Conservation (phyloP, 148 eudicot genomes). For the Nepenthes gracilis region DNA sequence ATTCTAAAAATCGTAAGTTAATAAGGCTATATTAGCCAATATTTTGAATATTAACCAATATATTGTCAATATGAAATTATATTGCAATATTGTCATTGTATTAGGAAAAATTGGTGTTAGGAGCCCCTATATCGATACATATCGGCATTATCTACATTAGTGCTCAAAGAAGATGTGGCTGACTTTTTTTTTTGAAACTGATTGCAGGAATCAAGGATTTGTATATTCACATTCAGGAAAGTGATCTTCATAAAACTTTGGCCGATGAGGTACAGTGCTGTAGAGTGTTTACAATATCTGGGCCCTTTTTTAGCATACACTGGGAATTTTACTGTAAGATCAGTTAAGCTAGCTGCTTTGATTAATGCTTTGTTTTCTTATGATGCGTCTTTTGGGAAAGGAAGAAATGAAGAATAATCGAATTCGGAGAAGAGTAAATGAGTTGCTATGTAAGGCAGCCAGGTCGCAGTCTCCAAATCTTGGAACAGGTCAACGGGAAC, state of each 20-base stretch:
- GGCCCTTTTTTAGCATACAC: background rate
- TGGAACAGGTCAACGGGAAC: slow-evolving; percentile 58
- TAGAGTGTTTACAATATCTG: background rate
- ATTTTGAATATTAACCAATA: no score
- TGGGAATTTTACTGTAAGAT: background rate
- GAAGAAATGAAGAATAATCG: slow-evolving; percentile 83
- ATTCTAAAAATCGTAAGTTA: no score
- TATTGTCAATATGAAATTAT: no score
- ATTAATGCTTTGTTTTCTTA: background rate
- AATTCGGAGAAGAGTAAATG: slow-evolving; percentile 67
- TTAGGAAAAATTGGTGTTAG: no score
- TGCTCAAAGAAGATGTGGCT: no score
- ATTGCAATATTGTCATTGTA: no score
- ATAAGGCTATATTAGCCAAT: no score
- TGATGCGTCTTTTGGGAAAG: slow-evolving; percentile 30
- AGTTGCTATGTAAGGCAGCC: slow-evolving; percentile 72
- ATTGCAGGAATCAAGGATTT: slow-evolving; percentile 59
- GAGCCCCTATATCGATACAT: no score
- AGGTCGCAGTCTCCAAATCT: slow-evolving; percentile 23
- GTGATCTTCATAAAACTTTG: slow-evolving; percentile 59
- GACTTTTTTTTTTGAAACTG: no score
- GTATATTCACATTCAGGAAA: slow-evolving; percentile 47
- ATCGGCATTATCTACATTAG: no score
- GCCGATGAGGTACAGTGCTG: slow-evolving; percentile 62
- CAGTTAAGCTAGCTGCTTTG: background rate